phyloP scores from a whole-genome alignment of 78 protist genomes.

The Emiliania huxleyi region DNA sequence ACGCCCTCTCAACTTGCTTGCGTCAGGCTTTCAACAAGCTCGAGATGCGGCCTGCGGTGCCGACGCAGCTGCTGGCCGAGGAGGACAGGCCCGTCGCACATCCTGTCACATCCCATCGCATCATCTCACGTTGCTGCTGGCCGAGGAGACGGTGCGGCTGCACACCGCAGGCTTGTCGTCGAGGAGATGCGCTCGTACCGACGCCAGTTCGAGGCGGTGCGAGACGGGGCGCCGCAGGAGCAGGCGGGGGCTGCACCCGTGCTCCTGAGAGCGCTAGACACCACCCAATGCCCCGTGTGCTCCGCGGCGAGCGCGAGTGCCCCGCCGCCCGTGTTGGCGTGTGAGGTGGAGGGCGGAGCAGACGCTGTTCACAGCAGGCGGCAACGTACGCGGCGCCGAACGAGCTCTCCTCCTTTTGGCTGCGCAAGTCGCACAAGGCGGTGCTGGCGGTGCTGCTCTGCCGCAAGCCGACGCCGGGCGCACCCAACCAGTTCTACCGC shows the following conservation, averaged over 20 bases:
- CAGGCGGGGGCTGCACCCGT: too few species aligned
- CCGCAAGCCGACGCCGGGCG: neutral
- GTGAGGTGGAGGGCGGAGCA: too few species aligned
- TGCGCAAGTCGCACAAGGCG: constrained; percentile 34
- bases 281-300: too few species aligned
- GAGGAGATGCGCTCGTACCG: neutral
- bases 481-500: neutral
- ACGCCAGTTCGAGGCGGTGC: neutral
- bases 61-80: neutral
- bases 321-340: too few species aligned
- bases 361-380: neutral
- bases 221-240: neutral
- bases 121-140: neutral
- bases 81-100: neutral
- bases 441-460: constrained; percentile 7
- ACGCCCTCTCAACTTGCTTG: too few species aligned
- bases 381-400: neutral
- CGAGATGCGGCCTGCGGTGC: neutral
- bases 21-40: neutral
- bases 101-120: too few species aligned
- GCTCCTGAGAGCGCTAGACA: too few species aligned
- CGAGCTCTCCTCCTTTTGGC: constrained; percentile 27
- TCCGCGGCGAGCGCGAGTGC: too few species aligned
- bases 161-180: neutral
- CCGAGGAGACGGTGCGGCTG: too few species aligned